Evolutionary conservation across 345 rosid species (phyloP), one percentile per base, ranked within the genome.

Genomic region (Psidium guajava): DNA sequence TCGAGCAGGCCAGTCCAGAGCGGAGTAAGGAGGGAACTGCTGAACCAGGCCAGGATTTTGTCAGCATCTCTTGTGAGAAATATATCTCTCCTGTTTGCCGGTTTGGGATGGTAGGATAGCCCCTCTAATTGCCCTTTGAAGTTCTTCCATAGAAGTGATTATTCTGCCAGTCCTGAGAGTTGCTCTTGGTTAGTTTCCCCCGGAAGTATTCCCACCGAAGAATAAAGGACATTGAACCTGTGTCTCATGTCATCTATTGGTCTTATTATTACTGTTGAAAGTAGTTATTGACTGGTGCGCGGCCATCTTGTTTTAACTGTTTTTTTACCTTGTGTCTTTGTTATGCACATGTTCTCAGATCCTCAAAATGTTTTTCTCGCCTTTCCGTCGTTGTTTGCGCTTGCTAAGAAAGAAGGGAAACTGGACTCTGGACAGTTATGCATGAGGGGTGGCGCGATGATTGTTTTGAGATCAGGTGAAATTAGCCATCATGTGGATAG

Each of bases 1-100:
- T 82, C 90, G 93, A 28, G 93, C 91, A 61, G 93, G 93, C 85
- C 93, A 91, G 90, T 91, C 93, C 36, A 89, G 91, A 90, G 93
- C 93, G 3, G 93, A 89, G 5, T 91, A 82, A 89, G 90, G 82
- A 74, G 84, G 21, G 64, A 85, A 69, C 47, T 36, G 25, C n/a
- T 83, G 42, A 40, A 36, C 47, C 58, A 42, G 58, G 64, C 51
- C 20, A 40, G 50, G 57, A 83, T 83, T 59, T 83, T 58, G 57
- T 24, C 47, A 69, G 77, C 20, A 1, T 69, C 77, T 69, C 47
- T 83, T 13, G 0, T 49, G 83, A 18, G 83, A 82, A 53, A 53
- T n/a, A 32, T 51, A 2, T 51, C 13, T 82, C 55, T 49, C 25
- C 25, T 50, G 40, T 82, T 82, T 69, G 24, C 77, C 3, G 0